Evolutionary conservation across 2,329 filamentous ascomycete genomes (phyloP).

Genomic region (Trichocomaceae sp.): DNA sequence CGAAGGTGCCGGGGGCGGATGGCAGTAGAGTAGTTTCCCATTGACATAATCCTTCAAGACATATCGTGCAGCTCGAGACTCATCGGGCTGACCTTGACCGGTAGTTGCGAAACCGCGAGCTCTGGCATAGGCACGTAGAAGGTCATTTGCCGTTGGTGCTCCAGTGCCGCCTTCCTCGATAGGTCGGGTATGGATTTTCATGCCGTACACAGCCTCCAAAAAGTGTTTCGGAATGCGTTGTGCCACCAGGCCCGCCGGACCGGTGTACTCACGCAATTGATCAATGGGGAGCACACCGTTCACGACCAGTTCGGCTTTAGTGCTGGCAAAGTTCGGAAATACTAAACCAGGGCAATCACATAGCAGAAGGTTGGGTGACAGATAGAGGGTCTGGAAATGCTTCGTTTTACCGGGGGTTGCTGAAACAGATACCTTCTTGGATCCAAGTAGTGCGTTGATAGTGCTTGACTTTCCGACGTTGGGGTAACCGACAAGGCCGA

Average conservation of each 20-base stretch:
- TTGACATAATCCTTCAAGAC: conserved; percentile 96
- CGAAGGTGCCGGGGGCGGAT: conserved; percentile 61
- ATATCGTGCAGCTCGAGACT: conserved; percentile 81
- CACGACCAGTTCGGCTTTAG: conserved; percentile 92
- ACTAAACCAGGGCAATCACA: conserved; percentile 98
- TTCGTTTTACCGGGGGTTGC: conserved; percentile 98
- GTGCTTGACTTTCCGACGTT: conserved; percentile 99
- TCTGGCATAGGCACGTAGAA: conserved; percentile 77
- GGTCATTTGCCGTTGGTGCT: conserved; percentile 71
- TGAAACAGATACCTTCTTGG: conserved; percentile 97
- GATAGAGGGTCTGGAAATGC: conserved; percentile 96
- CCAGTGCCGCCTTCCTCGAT: conserved; percentile 91
- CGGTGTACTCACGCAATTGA: conserved; percentile 86
- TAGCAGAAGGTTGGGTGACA: conserved; percentile 80
- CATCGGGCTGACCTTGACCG: conserved; percentile 84
- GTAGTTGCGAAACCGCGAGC: conserved; percentile 87
- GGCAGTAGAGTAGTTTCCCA: conserved; percentile 86
- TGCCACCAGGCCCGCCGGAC: conserved; percentile 75
- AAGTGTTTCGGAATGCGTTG: conserved; percentile 80
- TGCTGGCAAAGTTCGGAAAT: conserved; percentile 95
- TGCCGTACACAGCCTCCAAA: conserved; percentile 88
- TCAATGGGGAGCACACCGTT: conserved; percentile 95
- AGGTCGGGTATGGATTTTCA: conserved; percentile 74
- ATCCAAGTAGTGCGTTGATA: conserved; percentile 96
- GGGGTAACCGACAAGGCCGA: conserved; percentile 93